These are phyloP conservation scores for Dictyostelium citrinum DNA, from an alignment of 78 protist genomes.

Conservation along the genomic window DNA sequence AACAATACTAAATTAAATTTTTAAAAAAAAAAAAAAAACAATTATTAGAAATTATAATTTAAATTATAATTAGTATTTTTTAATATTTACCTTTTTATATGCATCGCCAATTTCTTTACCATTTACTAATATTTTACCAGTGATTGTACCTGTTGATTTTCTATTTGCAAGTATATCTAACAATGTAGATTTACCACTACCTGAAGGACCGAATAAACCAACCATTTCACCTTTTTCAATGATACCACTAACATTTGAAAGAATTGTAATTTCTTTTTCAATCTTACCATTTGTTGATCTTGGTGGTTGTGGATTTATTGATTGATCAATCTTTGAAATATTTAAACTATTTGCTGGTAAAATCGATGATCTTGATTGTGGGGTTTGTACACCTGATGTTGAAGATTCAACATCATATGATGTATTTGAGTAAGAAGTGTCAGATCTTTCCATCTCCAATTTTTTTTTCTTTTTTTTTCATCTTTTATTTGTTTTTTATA, in stretches of 20 bases:
- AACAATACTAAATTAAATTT: neutral
- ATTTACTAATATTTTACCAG: constrained; percentile 63
- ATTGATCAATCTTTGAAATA: neutral
- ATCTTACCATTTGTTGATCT: neutral
- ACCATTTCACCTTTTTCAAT: constrained; percentile 8
- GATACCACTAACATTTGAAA: constrained; percentile 42
- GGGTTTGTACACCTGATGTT: neutral
- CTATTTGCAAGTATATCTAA: constrained; percentile 23
- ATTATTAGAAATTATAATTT: neutral
- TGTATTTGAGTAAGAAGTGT: neutral
- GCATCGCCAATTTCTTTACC: constrained; percentile 61
- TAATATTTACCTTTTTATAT: constrained; percentile 65
- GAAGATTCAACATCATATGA: neutral
- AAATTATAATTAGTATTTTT: too few relatives aligned
- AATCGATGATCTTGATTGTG: neutral
- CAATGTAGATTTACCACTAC: constrained; percentile 47
- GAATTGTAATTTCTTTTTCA: constrained; percentile 6
- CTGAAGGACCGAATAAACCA: constrained; percentile 29
- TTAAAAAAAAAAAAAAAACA: neutral
- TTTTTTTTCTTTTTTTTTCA: constrained; percentile 2
- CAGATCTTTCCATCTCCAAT: neutral
- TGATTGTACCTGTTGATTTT: constrained; percentile 27
- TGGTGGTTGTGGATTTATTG: neutral
- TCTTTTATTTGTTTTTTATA: constrained; percentile 9
- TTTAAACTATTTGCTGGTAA: neutral